phyloP scores from a whole-genome alignment of 129 eudicot genomes.

The Solidago caesia region DNA sequence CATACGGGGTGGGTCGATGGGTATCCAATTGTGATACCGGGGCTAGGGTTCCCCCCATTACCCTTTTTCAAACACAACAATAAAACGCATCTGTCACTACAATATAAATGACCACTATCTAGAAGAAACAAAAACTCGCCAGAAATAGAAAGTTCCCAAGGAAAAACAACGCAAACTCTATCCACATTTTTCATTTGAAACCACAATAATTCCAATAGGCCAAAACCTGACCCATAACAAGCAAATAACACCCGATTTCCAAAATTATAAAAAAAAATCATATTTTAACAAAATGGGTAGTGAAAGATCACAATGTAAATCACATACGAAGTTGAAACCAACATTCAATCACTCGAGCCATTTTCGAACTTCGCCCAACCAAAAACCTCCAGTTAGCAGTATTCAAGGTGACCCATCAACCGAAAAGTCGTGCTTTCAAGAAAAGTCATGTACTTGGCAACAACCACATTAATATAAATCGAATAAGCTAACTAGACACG shows the following conservation, averaged over 20 bases:
- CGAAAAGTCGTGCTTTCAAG: too few species aligned
- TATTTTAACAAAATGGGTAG: neutral
- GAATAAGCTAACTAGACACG: conserved; percentile 22
- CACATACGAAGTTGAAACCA: conserved; percentile 19
- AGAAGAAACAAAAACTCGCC: neutral
- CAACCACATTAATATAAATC: conserved; percentile 33
- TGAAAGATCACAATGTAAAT: conserved; percentile 23
- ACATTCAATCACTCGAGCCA: conserved; percentile 22
- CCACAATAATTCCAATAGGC: neutral
- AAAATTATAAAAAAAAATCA: conserved; percentile 2
- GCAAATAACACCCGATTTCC: conserved; percentile 10
- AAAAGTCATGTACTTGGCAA: too few species aligned
- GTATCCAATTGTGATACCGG: too few species aligned
- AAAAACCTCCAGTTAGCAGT: neutral
- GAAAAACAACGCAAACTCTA: too few species aligned
- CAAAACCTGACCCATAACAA: conserved; percentile 18
- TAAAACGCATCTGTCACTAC: neutral
- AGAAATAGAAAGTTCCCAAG: neutral
- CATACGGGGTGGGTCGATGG: too few species aligned
- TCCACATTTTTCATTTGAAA: too few species aligned
- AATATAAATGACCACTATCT: neutral
- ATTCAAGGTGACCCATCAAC: too few species aligned
- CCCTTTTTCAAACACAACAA: neutral
- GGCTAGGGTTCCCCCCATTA: too few species aligned
- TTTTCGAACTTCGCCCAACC: neutral